These are phyloP conservation scores for Vaccinium darrowii DNA, from an alignment of 148 eudicot species.

Conservation along the genomic window DNA sequence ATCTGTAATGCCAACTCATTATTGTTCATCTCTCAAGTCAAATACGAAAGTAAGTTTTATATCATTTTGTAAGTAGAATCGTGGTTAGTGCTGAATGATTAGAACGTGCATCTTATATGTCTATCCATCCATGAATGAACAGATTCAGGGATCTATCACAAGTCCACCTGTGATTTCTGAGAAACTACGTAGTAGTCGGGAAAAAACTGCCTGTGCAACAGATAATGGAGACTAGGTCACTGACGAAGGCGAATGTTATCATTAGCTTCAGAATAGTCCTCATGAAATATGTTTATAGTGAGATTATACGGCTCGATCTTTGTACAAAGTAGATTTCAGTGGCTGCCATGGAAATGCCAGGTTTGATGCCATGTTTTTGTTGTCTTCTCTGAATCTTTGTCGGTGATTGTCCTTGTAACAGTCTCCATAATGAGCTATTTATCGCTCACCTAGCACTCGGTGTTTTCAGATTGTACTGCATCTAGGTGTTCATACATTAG, in stretches of 20 bases:
- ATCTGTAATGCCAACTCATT: conserved; percentile 34
- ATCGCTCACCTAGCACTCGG: background rate
- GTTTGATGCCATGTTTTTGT: conserved; percentile 12
- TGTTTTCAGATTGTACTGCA: conserved; percentile 1
- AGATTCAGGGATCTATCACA: conserved; percentile 37
- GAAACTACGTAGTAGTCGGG: conserved; percentile 24
- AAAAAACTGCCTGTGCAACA: conserved; percentile 36
- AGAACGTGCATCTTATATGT: background rate
- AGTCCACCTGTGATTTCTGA: conserved; percentile 31
- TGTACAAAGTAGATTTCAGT: conserved; percentile 2
- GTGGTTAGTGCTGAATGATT: background rate
- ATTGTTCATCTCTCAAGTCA: conserved; percentile 32
- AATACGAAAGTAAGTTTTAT: conserved; percentile 38
- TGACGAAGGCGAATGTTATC: conserved; percentile 18
- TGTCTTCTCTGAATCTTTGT: background rate
- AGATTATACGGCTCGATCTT: background rate
- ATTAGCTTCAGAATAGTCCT: background rate
- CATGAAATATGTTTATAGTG: background rate
- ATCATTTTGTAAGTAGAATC: background rate
- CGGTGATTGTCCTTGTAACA: conserved; percentile 9
- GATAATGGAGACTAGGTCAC: conserved; percentile 24
- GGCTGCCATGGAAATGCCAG: background rate
- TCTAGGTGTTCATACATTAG: background rate
- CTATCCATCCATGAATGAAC: conserved; percentile 14
- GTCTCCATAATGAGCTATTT: background rate